Base-by-base conservation (phyloP, 1,139 yeast species). In the Hyphopichia burtonii region DNA sequence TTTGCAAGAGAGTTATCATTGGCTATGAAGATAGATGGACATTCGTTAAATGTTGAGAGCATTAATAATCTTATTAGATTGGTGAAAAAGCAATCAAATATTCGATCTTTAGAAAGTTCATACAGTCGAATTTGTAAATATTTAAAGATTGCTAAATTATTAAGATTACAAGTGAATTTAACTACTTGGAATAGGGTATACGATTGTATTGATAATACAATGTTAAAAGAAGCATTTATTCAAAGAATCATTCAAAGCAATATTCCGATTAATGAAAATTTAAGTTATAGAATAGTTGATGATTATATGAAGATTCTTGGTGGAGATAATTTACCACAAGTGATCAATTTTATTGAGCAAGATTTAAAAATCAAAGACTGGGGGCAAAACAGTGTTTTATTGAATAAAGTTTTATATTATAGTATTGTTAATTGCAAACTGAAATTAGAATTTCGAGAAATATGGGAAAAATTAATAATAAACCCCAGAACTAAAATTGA, bases 11-110 rank as follows among this genome's bases (percentile, higher is more conserved):
- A 69, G 44, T 46, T 73, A 15, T 52, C 72, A 11, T 51, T 73
- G 32, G 73, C 68, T 32, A 71, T 73, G 77, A 60, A 64, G 32
- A 60, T 66, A 42, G 78, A 73, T 41, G 75, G 75, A 2, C 71
- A 69, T 41, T 45, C 46, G n/a, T 71, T 73, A 11, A 65, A 71
- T 45, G 58, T 65, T 20, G 72, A 67, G 34, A 73, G 77, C 38
- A 67, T 72, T 42, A 72, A 72, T 49, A 54, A 58, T 39, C 55
- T 73, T 34, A 51, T 73, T 31, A 63, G 64, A 41, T 50, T 66
- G 15, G 58, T 68, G 37, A 51, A 54, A 36, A 55, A 57, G n/a
- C 76, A 71, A 42, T 55, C 71, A 2, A 55, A 56, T 15, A 65
- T 69, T 16, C 50, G 76, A 23, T 61, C 71, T 4, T 53, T 55